Evolutionary conservation across 352 stramenopile genomes (phyloP), one percentile per base, ranked within the genome.

Genomic region (Globisporangium recalcitrans): DNA sequence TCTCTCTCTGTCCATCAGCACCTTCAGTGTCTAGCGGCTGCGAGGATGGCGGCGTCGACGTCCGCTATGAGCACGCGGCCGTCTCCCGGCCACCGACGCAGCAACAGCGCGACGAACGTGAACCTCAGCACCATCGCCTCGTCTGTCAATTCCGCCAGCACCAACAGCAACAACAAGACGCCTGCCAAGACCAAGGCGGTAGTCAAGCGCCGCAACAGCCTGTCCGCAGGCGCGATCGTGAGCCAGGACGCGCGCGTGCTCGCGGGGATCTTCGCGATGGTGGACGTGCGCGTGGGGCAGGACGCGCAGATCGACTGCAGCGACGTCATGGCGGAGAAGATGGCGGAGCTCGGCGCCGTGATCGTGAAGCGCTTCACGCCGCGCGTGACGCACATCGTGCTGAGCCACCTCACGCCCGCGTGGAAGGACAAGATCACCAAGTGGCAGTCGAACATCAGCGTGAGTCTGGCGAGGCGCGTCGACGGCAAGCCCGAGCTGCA

Each of bases 221-320:
- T 64, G 4, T 64, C 63, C 3, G 48, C 47, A 6, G 56, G 52
- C 10, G 38, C 46, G n/a, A 48, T 53, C 38, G 32, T 52, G 22
- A 51, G 24, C 36, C 40, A 58, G 36, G 21, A 52, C n/a, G 58
- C 58, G n/a, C 34, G 46, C 16, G 61, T 66, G 42, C 64, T 84
- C 13, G 67, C 68, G 6, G 79, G 79, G 42, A 72, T 94, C 14
- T 79, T 78, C 46, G 82, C 79, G 16, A 77, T 94, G 65, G 85
- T 94, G 32, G 83, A 94, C 65, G 85, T 94, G 29, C 79, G 77
- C 19, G 71, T 92, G 13, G 82, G 81, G 1, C 65, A 67, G 0
- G 80, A 91, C 49, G 78, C 70, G 7, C 76, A 88, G 65, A 91
- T 94, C 66, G 80, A 94, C 65, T 94, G 85, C 73, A 91, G 80